Evolutionary conservation across 2,329 filamentous ascomycete genomes (phyloP).

Genomic region (Sporothrix variecibatus): DNA sequence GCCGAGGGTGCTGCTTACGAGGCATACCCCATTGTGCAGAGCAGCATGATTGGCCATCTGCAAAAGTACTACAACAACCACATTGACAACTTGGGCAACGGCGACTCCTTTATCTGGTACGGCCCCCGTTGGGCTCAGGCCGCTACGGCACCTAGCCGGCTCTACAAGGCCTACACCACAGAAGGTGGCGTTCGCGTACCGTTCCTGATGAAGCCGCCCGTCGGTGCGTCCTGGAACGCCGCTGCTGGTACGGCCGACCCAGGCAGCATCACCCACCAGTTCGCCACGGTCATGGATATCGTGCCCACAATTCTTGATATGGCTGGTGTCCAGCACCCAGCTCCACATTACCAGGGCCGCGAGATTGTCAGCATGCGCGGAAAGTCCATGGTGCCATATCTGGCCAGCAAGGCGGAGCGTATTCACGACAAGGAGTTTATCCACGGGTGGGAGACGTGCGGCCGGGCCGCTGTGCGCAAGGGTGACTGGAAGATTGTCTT

Average conservation of each 20-base stretch:
- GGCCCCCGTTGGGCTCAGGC: constrained; percentile 54
- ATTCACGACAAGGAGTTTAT: constrained; percentile 43
- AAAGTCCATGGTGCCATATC: constrained; percentile 30
- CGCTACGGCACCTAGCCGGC: constrained; percentile 36
- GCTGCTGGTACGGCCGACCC: background rate
- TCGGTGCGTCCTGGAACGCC: constrained; percentile 23
- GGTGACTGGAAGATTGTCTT: constrained; percentile 47
- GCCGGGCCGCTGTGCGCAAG: constrained; percentile 39
- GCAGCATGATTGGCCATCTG: constrained; percentile 34
- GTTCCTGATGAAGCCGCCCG: constrained; percentile 43
- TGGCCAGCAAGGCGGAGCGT: constrained; percentile 21
- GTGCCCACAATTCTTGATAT: constrained; percentile 52
- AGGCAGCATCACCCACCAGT: constrained; percentile 40
- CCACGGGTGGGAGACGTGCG: constrained; percentile 43
- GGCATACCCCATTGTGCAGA: constrained; percentile 29
- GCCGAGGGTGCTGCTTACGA: constrained; percentile 28
- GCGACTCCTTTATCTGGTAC: constrained; percentile 59
- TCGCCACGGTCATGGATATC: constrained; percentile 56
- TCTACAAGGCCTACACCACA: constrained; percentile 43
- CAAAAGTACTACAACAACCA: constrained; percentile 59
- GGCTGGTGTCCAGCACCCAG: constrained; percentile 53
- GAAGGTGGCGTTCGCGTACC: constrained; percentile 56
- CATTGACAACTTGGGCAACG: constrained; percentile 56
- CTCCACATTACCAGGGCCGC: constrained; percentile 47
- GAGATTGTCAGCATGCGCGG: constrained; percentile 41